Conservation (phyloP, 257 asterid species). For the Primulina eburnea region DNA sequence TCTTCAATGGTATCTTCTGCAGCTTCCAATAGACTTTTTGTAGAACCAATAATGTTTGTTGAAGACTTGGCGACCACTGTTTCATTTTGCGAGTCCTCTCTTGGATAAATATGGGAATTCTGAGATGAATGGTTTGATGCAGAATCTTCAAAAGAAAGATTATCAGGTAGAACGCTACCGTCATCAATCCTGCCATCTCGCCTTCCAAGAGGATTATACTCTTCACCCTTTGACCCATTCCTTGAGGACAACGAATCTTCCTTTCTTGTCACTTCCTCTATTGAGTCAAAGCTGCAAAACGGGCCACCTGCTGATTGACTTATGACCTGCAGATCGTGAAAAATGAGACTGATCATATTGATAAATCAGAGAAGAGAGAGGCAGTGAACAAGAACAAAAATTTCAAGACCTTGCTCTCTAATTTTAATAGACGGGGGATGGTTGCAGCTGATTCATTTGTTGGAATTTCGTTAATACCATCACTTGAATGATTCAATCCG, state of each 20-base stretch:
- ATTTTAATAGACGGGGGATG: conserved; percentile 36
- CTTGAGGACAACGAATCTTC: conserved; percentile 20
- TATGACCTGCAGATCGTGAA: conserved; percentile 42
- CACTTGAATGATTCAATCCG: conserved; percentile 37
- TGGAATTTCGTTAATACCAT: conserved; percentile 28
- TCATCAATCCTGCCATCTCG: conserved; percentile 32
- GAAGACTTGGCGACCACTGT: conserved; percentile 36
- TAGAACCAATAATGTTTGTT: conserved; percentile 34
- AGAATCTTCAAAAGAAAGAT: conserved; percentile 36
- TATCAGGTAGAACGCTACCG: conserved; percentile 34
- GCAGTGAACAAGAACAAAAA: neutral
- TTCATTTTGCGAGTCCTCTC: conserved; percentile 37
- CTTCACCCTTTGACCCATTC: conserved; percentile 34
- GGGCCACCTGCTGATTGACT: conserved; percentile 42
- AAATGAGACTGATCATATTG: neutral
- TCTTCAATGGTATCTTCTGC: conserved; percentile 73
- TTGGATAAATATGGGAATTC: conserved; percentile 30
- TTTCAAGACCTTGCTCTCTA: conserved; percentile 49
- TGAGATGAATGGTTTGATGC: conserved; percentile 41
- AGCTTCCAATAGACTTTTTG: conserved; percentile 55
- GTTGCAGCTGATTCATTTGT: conserved; percentile 32
- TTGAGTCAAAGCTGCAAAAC: conserved; percentile 29
- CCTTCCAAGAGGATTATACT: conserved; percentile 26
- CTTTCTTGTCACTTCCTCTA: conserved; percentile 33
- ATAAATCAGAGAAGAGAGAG: conserved; percentile 6